phyloP scores from a whole-genome alignment of 371 early-diverging fungal species.

The Mucor racemosus region DNA sequence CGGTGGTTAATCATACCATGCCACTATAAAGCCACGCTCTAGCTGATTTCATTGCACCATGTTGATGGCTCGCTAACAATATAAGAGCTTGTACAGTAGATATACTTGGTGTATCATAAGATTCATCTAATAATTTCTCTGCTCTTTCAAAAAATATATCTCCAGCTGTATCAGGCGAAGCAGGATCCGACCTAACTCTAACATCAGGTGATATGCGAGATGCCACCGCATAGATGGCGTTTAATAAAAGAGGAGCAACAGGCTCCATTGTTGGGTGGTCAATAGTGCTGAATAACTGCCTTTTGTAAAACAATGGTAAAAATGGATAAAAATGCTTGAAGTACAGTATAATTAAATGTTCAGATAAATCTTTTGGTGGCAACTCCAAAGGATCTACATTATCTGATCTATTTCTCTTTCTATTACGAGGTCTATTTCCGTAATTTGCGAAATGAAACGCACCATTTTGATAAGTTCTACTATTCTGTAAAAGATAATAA shows the following conservation, averaged over 20 bases:
- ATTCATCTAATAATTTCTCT: constrained; percentile 54
- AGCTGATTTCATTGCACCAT: constrained; percentile 55
- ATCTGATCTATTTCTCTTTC: constrained; percentile 7
- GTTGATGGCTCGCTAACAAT: constrained; percentile 57
- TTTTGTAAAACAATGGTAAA: constrained; percentile 60
- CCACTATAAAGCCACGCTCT: constrained; percentile 58
- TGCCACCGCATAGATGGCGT: constrained; percentile 57
- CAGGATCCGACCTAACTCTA: constrained; percentile 41
- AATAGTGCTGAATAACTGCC: constrained; percentile 17
- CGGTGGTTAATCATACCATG: constrained; percentile 34
- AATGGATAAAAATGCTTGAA: constrained; percentile 60
- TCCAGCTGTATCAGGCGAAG: constrained; percentile 44
- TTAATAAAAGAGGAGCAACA: constrained; percentile 48
- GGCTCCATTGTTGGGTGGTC: constrained; percentile 23
- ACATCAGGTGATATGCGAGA: constrained; percentile 49
- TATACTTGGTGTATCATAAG: constrained; percentile 60
- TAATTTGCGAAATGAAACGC: constrained; percentile 44
- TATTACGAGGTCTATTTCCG: constrained; percentile 29
- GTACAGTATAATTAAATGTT: constrained; percentile 58
- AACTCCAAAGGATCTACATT: constrained; percentile 33
- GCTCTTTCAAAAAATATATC: constrained; percentile 55
- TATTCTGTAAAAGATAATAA: constrained; percentile 48
- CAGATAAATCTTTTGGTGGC: constrained; percentile 60
- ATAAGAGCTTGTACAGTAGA: constrained; percentile 66
- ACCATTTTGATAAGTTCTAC: constrained; percentile 50